Evolutionary conservation across 1,284 basidiomycete species (phyloP).

Genomic region (Apiotrichum montevideense): DNA sequence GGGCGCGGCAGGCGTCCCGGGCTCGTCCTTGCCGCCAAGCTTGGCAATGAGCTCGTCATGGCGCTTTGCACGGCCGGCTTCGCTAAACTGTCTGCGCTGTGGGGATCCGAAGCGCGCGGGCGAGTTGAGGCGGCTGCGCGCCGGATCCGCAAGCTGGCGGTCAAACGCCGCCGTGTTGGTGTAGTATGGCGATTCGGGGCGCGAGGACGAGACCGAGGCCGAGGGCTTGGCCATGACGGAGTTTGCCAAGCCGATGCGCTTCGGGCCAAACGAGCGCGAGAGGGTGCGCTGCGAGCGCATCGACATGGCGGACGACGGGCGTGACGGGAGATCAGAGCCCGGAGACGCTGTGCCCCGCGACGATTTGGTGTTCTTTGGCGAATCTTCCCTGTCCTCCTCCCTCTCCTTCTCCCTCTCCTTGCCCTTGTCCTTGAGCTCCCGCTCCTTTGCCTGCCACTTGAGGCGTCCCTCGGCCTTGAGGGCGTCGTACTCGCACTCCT

Average conservation of each 20-base stretch:
- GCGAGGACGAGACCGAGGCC: background rate
- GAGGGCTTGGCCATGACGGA: background rate
- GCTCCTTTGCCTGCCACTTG: constrained; percentile 10
- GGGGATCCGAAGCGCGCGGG: background rate
- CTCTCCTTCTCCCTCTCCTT: background rate
- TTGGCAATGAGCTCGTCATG: constrained; percentile 18
- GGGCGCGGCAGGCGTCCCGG: background rate
- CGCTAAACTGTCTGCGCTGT: constrained; percentile 9
- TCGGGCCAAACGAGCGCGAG: constrained; percentile 1
- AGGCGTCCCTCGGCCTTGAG: constrained; percentile 11
- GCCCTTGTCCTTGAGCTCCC: background rate
- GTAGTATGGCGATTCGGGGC: constrained; percentile 11
- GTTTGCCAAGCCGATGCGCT: constrained; percentile 4
- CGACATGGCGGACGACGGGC: background rate
- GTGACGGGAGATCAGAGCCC: background rate
- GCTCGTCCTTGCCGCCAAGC: constrained; percentile 1
- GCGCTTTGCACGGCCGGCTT: constrained; percentile 11
- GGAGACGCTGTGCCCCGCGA: background rate
- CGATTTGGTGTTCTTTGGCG: no score
- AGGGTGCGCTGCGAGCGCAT: background rate
- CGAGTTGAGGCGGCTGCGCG: constrained; percentile 5
- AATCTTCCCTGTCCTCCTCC: no score
- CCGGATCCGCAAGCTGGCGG: constrained; percentile 5
- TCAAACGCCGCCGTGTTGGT: constrained; percentile 6
- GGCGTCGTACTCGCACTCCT: constrained; percentile 5